Percentiles rank a stretch among this genome's conserved stretches.
Conservation (phyloP, 1,284 basidiomycete species). For the Agaricales sp. region DNA sequence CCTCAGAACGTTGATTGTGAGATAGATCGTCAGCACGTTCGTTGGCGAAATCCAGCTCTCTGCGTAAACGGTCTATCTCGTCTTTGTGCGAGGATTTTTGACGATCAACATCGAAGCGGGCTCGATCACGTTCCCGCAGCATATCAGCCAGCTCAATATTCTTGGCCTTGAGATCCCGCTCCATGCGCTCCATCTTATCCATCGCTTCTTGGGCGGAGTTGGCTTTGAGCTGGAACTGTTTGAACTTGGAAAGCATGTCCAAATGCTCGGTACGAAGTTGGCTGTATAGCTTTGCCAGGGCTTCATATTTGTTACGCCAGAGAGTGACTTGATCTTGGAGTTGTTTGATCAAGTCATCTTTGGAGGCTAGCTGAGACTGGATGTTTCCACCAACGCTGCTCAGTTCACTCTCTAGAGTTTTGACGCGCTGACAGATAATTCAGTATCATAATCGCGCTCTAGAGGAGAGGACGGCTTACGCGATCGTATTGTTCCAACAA, state of each 20-base stretch:
- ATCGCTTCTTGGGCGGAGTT: conserved; percentile 99
- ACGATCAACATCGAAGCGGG: conserved; percentile 94
- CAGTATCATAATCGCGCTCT: conserved; percentile 4
- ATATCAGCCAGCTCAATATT: conserved; percentile 98
- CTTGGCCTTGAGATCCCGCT: conserved; percentile 95
- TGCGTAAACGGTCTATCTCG: conserved; percentile 86
- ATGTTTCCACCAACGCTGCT: conserved; percentile 73
- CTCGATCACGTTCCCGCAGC: conserved; percentile 95
- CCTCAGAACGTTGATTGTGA: conserved; percentile 88
- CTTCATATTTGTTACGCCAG: conserved; percentile 99
- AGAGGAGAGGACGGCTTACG: conserved; percentile 30
- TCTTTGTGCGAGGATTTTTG: conserved; percentile 94
- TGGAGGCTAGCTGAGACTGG: conserved; percentile 80
- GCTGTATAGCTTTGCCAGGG: conserved; percentile 96
- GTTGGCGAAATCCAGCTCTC: conserved; percentile 95
- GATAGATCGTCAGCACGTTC: conserved; percentile 94
- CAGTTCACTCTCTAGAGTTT: conserved; percentile 92
- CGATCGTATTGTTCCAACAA: conserved; percentile 97
- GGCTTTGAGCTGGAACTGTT: conserved; percentile 96
- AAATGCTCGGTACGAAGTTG: conserved; percentile 96
- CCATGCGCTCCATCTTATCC: conserved; percentile 99
- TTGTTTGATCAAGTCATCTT: conserved; percentile 94
- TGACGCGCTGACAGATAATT: conserved; percentile 62
- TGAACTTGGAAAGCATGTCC: conserved; percentile 95
- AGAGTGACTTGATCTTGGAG: conserved; percentile 94